These are phyloP conservation scores for Rhodotorula sp. DNA, from an alignment of 1,284 basidiomycete species.

Conservation along the genomic window DNA sequence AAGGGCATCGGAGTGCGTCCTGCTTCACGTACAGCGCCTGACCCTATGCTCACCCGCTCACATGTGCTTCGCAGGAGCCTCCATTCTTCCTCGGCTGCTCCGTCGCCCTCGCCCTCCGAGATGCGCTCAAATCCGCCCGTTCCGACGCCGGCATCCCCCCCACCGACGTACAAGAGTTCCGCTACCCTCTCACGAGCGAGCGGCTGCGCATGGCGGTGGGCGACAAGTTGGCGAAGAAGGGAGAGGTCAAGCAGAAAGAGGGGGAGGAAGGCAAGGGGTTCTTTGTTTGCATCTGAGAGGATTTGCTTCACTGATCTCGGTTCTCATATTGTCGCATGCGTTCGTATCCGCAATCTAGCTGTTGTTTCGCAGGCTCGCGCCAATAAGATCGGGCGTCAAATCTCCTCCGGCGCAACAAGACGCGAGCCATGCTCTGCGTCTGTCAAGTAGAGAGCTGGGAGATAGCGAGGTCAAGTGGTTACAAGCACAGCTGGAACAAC, in stretches of 20 bases:
- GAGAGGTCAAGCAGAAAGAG: constrained; percentile 43
- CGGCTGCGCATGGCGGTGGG: constrained; percentile 47
- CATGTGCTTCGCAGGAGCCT: constrained; percentile 42
- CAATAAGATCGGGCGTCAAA: no score
- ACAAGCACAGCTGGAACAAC: not conserved
- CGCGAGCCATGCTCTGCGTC: no score
- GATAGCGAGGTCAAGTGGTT: not conserved
- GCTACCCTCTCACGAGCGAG: constrained; percentile 48
- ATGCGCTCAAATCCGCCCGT: constrained; percentile 47
- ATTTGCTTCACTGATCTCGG: not conserved
- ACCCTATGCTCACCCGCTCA: not conserved
- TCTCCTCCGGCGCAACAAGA: no score
- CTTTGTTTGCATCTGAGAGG: constrained; percentile 45
- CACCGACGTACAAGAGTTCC: constrained; percentile 42
- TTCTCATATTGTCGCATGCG: not conserved
- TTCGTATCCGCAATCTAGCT: not conserved
- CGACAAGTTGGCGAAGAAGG: constrained; percentile 44
- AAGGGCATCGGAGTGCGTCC: constrained; percentile 32
- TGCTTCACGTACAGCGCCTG: no score
- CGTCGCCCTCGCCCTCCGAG: constrained; percentile 48
- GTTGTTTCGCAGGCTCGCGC: no score
- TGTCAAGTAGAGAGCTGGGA: not conserved
- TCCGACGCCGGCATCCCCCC: constrained; percentile 40
- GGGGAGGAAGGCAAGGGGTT: constrained; percentile 45
- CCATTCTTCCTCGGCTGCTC: constrained; percentile 49